Conservation (phyloP, 495 filamentous ascomycete genomes). For the Letharia lupina region DNA sequence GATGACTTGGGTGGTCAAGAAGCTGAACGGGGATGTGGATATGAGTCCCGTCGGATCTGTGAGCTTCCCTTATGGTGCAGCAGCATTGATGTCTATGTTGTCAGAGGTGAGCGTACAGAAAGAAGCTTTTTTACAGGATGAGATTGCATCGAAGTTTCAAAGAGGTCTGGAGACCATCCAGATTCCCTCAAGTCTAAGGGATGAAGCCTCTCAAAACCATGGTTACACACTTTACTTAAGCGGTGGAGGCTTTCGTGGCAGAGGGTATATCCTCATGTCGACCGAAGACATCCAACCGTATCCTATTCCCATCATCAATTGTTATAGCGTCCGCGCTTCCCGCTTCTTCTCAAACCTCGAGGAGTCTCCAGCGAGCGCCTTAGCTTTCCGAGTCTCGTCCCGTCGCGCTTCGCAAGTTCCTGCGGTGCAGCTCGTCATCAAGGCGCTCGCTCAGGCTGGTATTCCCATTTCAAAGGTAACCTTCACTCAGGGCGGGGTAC, state of each 20-base stretch:
- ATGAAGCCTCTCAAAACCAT: conserved; percentile 33
- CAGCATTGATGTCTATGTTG: conserved; percentile 60
- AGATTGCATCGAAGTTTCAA: conserved; percentile 51
- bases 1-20: conserved; percentile 70
- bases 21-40: conserved; percentile 38
- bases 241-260: conserved; percentile 85
- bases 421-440: conserved; percentile 71
- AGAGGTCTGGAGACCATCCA: conserved; percentile 50
- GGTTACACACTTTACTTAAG: conserved; percentile 76
- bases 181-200: conserved; percentile 46
- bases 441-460: conserved; percentile 52
- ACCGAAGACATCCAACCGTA: conserved; percentile 61
- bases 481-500: conserved; percentile 80
- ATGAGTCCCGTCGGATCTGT: conserved; percentile 39
- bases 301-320: conserved; percentile 77
- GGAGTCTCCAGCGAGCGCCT: conserved; percentile 28
- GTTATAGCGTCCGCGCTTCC: conserved; percentile 56
- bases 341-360: conserved; percentile 46
- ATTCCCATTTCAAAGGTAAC: conserved; percentile 54
- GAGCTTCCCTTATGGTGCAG: conserved; percentile 78
- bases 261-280: conserved; percentile 74
- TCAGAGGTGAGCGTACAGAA: conserved; percentile 35
- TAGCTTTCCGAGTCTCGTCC: conserved; percentile 74
- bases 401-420: conserved; percentile 73
- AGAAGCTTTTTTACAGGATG: conserved; percentile 40